These are phyloP conservation scores for Aspergillus niger DNA, from an alignment of 2,329 filamentous ascomycete species.

Conservation along the genomic window DNA sequence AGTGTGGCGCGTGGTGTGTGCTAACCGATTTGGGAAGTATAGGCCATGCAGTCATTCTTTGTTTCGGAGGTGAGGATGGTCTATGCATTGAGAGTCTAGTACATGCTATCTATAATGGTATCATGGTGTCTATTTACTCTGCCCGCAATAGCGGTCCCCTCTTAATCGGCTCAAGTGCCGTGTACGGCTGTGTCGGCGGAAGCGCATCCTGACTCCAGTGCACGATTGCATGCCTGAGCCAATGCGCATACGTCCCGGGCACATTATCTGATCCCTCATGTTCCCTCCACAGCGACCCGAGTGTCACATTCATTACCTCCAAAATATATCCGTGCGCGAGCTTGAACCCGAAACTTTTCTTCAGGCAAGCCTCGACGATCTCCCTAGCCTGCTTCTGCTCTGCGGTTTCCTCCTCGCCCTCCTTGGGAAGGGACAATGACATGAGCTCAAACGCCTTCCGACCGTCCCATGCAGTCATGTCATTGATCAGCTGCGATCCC, in stretches of 20 bases:
- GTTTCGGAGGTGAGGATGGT: neutral
- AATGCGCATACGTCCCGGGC: conserved; percentile 5
- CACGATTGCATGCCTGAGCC: conserved; percentile 3
- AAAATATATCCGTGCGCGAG: conserved; percentile 7
- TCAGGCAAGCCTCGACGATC: conserved; percentile 4
- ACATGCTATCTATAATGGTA: neutral
- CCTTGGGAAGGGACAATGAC: neutral
- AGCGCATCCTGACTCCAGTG: conserved; percentile 8
- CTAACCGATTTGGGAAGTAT: no score
- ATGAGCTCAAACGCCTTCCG: conserved; percentile 10
- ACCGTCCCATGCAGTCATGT: conserved; percentile 4
- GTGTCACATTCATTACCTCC: neutral
- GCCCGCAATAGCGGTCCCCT: neutral
- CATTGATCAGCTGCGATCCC: conserved; percentile 7
- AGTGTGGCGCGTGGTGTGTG: no score
- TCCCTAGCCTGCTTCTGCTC: conserved; percentile 6
- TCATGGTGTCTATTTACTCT: neutral
- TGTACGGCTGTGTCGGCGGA: neutral
- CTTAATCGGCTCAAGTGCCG: neutral
- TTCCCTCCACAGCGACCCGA: conserved; percentile 5
- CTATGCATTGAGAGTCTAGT: neutral
- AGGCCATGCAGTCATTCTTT: neutral
- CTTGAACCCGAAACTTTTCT: conserved; percentile 9
- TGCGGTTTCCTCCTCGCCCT: conserved; percentile 2
- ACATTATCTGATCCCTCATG: conserved; percentile 6